These are phyloP conservation scores for Parachaetomium inaequale DNA, from an alignment of 495 filamentous ascomycete genomes.

Conservation along the genomic window DNA sequence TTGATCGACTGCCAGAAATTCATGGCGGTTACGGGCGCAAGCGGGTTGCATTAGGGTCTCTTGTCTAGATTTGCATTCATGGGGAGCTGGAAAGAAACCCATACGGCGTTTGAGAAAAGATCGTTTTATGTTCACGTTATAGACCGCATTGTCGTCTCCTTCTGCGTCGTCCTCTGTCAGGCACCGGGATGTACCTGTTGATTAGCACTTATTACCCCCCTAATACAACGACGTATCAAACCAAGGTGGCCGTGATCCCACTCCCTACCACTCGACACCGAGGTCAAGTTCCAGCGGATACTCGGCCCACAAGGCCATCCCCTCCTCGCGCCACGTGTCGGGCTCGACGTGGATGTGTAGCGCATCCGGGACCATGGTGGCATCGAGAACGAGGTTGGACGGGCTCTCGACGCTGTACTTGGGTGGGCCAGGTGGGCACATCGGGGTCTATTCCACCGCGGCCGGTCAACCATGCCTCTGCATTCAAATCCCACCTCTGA, in stretches of 20 bases:
- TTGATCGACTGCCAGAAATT: constrained; percentile 78
- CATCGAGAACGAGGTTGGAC: not conserved
- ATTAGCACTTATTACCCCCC: too few relatives aligned
- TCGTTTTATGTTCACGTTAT: not conserved
- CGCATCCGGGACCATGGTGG: not conserved
- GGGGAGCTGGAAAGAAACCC: too few relatives aligned
- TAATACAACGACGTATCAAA: too few relatives aligned
- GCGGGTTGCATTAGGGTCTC: constrained; percentile 30
- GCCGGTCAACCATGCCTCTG: too few relatives aligned
- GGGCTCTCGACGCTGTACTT: not conserved
- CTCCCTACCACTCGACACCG: not conserved
- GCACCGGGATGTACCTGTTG: too few relatives aligned
- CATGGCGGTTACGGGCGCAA: constrained; percentile 40
- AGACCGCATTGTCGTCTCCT: not conserved
- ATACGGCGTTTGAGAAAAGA: not conserved
- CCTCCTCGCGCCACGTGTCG: not conserved
- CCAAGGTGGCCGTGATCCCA: not conserved
- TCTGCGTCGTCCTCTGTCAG: too few relatives aligned
- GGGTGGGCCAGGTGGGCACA: not conserved
- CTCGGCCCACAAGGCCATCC: not conserved
- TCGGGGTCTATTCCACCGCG: not conserved
- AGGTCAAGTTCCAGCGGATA: not conserved
- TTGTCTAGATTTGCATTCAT: not conserved
- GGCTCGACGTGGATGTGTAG: not conserved
- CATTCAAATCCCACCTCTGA: not conserved